A percentile compares a stretch with the other conserved stretches of the same genome.
Evolutionary conservation across 371 early-diverging fungal genomes (phyloP).

Genomic region (Vairimorpha apis): DNA sequence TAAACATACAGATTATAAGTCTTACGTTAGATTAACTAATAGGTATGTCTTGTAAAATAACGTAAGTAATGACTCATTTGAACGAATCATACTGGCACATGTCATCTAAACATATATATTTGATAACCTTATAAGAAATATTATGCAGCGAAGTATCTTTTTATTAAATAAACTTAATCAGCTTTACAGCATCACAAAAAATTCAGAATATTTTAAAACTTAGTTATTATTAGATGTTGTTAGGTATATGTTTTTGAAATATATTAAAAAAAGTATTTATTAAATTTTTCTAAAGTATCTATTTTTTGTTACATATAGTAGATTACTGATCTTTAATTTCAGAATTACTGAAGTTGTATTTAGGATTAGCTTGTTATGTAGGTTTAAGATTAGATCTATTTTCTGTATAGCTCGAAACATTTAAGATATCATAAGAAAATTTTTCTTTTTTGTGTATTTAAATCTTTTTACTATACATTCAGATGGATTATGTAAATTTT

Average conservation of each 20-base stretch:
- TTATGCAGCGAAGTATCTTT: neutral
- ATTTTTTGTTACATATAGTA: neutral
- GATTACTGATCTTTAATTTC: neutral
- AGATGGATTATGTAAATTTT: neutral
- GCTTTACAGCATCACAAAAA: neutral
- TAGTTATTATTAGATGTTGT: neutral
- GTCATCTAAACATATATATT: neutral
- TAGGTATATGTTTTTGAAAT: neutral
- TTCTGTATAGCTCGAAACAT: neutral
- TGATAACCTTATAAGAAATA: neutral
- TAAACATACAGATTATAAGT: conserved; percentile 1
- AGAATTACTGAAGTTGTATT: neutral
- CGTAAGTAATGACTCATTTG: neutral
- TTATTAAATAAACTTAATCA: neutral
- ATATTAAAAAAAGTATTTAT: neutral
- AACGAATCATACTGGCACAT: neutral
- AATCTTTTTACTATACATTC: neutral
- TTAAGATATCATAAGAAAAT: neutral
- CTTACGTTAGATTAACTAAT: neutral
- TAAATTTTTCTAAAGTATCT: neutral
- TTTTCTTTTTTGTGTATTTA: neutral
- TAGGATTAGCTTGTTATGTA: neutral
- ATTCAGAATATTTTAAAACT: neutral
- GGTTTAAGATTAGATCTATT: neutral
- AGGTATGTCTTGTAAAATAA: neutral